Conservation (phyloP, 331 rosid species). For the Acacia pycnantha region DNA sequence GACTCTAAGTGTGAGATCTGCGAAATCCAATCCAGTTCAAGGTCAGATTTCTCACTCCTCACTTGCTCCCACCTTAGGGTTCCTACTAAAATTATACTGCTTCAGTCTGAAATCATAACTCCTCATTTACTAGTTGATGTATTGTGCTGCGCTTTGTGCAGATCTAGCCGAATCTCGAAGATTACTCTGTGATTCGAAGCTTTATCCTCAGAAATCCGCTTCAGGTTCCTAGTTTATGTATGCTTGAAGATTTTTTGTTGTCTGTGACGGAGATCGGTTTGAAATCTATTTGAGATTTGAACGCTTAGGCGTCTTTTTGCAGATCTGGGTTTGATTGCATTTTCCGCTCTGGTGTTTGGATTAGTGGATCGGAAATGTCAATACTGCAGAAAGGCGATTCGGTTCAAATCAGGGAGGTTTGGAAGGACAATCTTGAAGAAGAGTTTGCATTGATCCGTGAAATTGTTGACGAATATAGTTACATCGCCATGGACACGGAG, state of each 20-base stretch:
- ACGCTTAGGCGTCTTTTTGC: slow-evolving; percentile 19
- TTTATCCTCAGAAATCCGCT: slow-evolving; percentile 16
- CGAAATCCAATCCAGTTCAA: slow-evolving; percentile 20
- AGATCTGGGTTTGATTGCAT: slow-evolving; percentile 50
- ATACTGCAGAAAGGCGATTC: slow-evolving; percentile 70
- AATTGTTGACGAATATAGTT: slow-evolving; percentile 57
- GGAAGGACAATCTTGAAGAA: slow-evolving; percentile 82
- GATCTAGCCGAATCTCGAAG: slow-evolving; percentile 44
- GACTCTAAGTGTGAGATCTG: slow-evolving; percentile 40
- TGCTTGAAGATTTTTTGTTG: background rate
- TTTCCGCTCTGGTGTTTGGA: slow-evolving; percentile 17
- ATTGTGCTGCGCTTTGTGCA: slow-evolving; percentile 31
- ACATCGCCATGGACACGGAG: slow-evolving; percentile 90
- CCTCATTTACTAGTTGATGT: background rate
- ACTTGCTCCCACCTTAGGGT: slow-evolving; percentile 25
- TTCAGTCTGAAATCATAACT: background rate
- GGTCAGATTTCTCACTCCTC: slow-evolving; percentile 51
- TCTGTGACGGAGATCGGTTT: background rate
- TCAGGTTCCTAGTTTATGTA: slow-evolving; percentile 27
- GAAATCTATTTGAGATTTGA: slow-evolving; percentile 34
- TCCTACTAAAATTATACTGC: background rate
- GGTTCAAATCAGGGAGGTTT: slow-evolving; percentile 85
- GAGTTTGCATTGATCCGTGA: slow-evolving; percentile 75
- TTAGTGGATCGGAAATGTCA: slow-evolving; percentile 58
- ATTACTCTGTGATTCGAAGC: background rate